Base-by-base conservation (phyloP, 2,329 filamentous ascomycete species). In the Xylaria sp. region DNA sequence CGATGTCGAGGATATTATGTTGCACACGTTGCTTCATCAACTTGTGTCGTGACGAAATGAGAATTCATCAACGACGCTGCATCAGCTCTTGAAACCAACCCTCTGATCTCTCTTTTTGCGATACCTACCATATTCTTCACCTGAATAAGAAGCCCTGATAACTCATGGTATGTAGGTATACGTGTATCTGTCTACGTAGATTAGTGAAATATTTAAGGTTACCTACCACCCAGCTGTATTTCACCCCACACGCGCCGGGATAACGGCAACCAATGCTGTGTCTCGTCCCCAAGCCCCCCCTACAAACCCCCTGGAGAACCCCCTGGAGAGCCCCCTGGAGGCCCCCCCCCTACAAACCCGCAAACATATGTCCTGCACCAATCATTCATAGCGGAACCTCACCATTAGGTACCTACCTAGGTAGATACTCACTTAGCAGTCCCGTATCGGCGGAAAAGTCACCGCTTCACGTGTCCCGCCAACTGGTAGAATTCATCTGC, bases 201-300 rank as follows among this genome's bases (percentile, higher is more conserved):
- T n/a, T n/a, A n/a, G n/a, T n/a, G n/a, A n/a, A n/a, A n/a, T n/a
- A n/a, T n/a, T n/a, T n/a, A n/a, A n/a, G n/a, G n/a, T n/a, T 35
- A 7, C 31, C 7, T 35, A 35, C 31, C 13, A 7, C 31, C 7
- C 7, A 13, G 31, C 31, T 35, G 31, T 31, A 21, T 23, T 15
- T 29, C 46, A 19, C 29, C 27, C 46, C 13, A 5, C 46, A 54
- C 35, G 49, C 43, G 49, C 51, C 37, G 37, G 44, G 52, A 49
- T 54, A 21, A 51, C 21, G 31, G 48, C 27, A 47, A 17, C 59
- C 59, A 54, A 58, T 58, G 25, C 15, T 19, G 40, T 31, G 11
- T 25, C 33, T 10, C 23, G 21, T n/a, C 31, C 46, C 19, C 13
- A n/a, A n/a, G n/a, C 10, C 2, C 6, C 40, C 56, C 40, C 21